Percentiles rank a stretch among this genome's conserved stretches.
Evolutionary conservation across 169 alveolate species (phyloP).

Genomic region (Eimeria maxima): DNA sequence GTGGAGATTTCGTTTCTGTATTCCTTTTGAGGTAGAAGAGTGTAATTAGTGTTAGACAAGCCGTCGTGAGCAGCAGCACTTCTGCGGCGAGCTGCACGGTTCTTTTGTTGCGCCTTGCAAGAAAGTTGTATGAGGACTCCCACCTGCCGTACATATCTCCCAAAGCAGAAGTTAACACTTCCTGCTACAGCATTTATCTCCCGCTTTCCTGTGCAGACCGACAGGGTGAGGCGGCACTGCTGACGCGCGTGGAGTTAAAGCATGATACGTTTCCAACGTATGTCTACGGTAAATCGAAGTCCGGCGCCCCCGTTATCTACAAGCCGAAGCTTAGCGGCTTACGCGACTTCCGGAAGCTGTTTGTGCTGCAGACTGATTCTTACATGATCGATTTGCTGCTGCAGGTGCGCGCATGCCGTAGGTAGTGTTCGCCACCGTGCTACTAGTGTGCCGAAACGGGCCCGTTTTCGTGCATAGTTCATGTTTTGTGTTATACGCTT

Average conservation of each 20-base stretch:
- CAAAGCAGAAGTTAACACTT: not conserved
- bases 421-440: too few species aligned
- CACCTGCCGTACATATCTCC: not conserved
- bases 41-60: not conserved
- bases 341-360: not conserved
- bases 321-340: conserved; percentile 40
- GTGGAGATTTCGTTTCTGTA: not conserved
- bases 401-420: conserved; percentile 26
- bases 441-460: not conserved
- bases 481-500: not conserved
- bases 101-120: not conserved
- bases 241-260: conserved; percentile 26
- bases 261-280: not conserved
- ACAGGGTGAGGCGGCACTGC: conserved; percentile 22
- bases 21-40: not conserved
- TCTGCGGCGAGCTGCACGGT: not conserved
- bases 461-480: not conserved
- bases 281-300: not conserved
- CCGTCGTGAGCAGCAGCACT: not conserved
- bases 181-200: not conserved
- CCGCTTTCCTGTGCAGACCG: not conserved
- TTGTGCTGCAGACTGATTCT: conserved; percentile 38
- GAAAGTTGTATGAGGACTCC: not conserved
- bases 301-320: conserved; percentile 46
- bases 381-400: conserved; percentile 33